These are phyloP conservation scores for Candida sp. DNA, from an alignment of 1,139 yeast genomes.

Conservation along the genomic window DNA sequence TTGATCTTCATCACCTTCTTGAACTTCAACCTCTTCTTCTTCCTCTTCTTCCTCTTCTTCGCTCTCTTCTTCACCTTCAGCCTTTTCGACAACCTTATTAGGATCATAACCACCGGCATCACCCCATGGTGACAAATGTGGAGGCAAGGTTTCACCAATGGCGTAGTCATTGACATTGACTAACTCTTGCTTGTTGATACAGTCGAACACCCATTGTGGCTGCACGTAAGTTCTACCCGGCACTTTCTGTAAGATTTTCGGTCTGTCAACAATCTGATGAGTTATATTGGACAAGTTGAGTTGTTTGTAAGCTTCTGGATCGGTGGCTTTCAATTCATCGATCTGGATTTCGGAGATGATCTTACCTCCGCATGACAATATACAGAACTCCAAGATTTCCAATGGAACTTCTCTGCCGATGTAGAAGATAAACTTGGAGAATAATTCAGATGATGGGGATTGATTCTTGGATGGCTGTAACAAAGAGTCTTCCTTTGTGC, in stretches of 20 bases:
- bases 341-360: constrained; percentile 86
- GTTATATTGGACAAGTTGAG: constrained; percentile 75
- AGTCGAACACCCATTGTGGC: constrained; percentile 98
- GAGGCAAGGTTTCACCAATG: constrained; percentile 96
- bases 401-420: constrained; percentile 97
- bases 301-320: constrained; percentile 42
- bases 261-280: constrained; percentile 95
- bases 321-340: constrained; percentile 65
- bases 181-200: constrained; percentile 77
- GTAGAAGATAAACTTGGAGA: constrained; percentile 77
- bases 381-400: constrained; percentile 87
- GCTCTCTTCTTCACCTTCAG: constrained; percentile 36
- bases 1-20: constrained; percentile 50
- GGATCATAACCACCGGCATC: constrained; percentile 94
- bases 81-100: constrained; percentile 45
- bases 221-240: constrained; percentile 94
- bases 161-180: constrained; percentile 82
- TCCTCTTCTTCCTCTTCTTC: constrained; percentile 53
- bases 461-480: constrained; percentile 77
- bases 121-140: constrained; percentile 99
- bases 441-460: constrained; percentile 64
- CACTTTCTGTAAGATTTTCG: constrained; percentile 74
- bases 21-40: constrained; percentile 50
- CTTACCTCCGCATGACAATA: constrained; percentile 87
- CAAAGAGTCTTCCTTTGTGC: constrained; percentile 75